Evolutionary conservation across 2,329 filamentous ascomycete species (phyloP), one percentile per base, ranked within the genome.

Genomic region (Botrytis medusae): DNA sequence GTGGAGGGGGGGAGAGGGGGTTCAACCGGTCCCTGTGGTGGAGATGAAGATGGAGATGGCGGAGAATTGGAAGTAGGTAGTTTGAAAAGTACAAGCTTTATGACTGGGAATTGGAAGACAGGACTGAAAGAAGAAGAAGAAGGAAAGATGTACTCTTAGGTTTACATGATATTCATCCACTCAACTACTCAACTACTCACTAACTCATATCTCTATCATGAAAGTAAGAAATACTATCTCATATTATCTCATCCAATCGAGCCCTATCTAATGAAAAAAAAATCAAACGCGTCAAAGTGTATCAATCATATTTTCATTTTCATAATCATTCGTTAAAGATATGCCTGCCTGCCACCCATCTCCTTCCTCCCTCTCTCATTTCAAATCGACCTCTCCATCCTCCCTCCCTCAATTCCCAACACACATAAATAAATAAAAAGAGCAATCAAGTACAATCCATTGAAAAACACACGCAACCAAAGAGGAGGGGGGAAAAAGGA

Each of bases 261-360:
- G 14, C 14, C 34, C 34, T 62, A 62, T 62, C 60, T 62, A 42
- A 40, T 16, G 20, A 42, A 25, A 65, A 7, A 48, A 22, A 29
- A 48, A 16, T 51, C 46, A 34, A 22, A 22, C 40, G 40, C n/a
- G 46, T 20, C n/a, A 48, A 34, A 48, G 63, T 65, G 22, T 37
- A 65, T 51, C 63, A 65, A 34, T 65, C 44, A 48, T 65, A 51
- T 65, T 48, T 48, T 37, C 16, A 65, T 48, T 48, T 65, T 51
- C 44, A 37, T 51, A 37, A 37, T 65, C 44, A 65, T 65, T 65
- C 44, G 63, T 65, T 65, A 51, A 51, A 65, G 40, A 7, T 51
- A 40, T 54, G 32, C 46, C 32, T 37, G 22, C 14, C 6, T 34
- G 4, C 60, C 9, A 20, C 14, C 12, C 61, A 20, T 42, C 60